Conservation (phyloP, 805 yeast species). For the Candida stauntonica region DNA sequence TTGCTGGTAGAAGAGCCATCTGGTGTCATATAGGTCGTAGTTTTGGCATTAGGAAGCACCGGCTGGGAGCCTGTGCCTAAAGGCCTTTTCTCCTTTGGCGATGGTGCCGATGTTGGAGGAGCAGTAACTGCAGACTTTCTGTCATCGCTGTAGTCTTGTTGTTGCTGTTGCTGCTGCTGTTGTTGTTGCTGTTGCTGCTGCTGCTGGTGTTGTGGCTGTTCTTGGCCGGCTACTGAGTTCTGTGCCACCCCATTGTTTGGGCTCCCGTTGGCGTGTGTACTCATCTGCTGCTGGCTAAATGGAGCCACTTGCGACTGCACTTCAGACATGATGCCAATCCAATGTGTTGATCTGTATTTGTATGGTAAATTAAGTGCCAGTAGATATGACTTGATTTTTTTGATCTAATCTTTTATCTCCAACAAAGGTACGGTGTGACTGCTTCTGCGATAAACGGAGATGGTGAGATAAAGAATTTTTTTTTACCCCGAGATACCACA, state of each 20-base stretch:
- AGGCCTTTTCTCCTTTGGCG: slow-evolving; percentile 7
- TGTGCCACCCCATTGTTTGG: too few relatives aligned
- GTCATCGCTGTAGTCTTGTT: not conserved
- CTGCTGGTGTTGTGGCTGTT: not conserved
- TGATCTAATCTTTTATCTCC: too few relatives aligned
- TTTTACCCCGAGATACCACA: too few relatives aligned
- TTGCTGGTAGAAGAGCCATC: slow-evolving; percentile 65
- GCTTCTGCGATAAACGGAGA: too few relatives aligned
- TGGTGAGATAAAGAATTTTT: too few relatives aligned
- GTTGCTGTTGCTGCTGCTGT: not conserved
- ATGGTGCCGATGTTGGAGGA: slow-evolving; percentile 6
- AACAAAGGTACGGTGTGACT: too few relatives aligned
- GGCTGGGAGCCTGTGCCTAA: slow-evolving; percentile 10
- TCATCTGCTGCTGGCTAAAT: slow-evolving; percentile 1
- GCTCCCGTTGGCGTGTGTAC: slow-evolving; percentile 1
- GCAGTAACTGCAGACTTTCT: not conserved
- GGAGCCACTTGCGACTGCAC: slow-evolving; percentile 4
- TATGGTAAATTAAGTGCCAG: too few relatives aligned
- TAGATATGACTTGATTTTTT: too few relatives aligned
- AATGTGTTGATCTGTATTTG: too few relatives aligned
- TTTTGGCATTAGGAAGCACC: slow-evolving; percentile 51
- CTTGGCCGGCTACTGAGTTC: too few relatives aligned
- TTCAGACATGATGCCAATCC: slow-evolving; percentile 7
- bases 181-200: not conserved
- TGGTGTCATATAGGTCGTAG: slow-evolving; percentile 47